Evolutionary conservation across 2,329 filamentous ascomycete species (phyloP).

Genomic region (Gaeumannomyces tritici): DNA sequence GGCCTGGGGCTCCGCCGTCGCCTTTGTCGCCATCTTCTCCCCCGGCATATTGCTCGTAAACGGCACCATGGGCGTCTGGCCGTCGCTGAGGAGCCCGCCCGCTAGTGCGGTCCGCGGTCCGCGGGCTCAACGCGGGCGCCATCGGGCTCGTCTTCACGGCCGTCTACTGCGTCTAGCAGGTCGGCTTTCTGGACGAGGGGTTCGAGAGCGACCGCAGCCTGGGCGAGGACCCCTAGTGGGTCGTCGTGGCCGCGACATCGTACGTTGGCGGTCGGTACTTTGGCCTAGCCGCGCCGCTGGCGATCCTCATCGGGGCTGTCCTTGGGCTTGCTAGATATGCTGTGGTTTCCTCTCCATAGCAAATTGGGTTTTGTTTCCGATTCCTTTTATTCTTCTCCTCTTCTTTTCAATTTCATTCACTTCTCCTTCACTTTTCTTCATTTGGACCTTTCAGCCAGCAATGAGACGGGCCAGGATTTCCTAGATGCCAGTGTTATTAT

Average conservation of each 20-base stretch:
- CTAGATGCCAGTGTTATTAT: too few relatives aligned
- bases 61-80: slow-evolving; percentile 47
- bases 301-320: slow-evolving; percentile 34
- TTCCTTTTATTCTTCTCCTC: too few relatives aligned
- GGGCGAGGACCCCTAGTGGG: slow-evolving; percentile 52
- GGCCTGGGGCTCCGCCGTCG: slow-evolving; percentile 38
- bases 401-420: too few relatives aligned
- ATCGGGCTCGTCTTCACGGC: slow-evolving; percentile 55
- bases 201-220: slow-evolving; percentile 40
- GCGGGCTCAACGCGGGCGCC: slow-evolving; percentile 50
- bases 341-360: slow-evolving; percentile 18
- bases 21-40: slow-evolving; percentile 40
- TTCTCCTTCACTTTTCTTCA: too few relatives aligned
- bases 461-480: too few relatives aligned
- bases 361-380: slow-evolving; percentile 7
- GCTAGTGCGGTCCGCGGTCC: slow-evolving; percentile 37
- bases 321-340: slow-evolving; percentile 37
- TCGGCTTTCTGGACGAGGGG: slow-evolving; percentile 45
- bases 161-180: slow-evolving; percentile 53
- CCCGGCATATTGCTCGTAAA: slow-evolving; percentile 39
- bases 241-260: slow-evolving; percentile 41
- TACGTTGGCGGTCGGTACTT: slow-evolving; percentile 40
- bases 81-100: slow-evolving; percentile 31
- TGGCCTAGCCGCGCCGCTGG: slow-evolving; percentile 27
- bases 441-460: too few relatives aligned